Evolutionary conservation across 1,284 basidiomycete species (phyloP), one percentile per base, ranked within the genome.

Genomic region (Pseudozyma sp.): DNA sequence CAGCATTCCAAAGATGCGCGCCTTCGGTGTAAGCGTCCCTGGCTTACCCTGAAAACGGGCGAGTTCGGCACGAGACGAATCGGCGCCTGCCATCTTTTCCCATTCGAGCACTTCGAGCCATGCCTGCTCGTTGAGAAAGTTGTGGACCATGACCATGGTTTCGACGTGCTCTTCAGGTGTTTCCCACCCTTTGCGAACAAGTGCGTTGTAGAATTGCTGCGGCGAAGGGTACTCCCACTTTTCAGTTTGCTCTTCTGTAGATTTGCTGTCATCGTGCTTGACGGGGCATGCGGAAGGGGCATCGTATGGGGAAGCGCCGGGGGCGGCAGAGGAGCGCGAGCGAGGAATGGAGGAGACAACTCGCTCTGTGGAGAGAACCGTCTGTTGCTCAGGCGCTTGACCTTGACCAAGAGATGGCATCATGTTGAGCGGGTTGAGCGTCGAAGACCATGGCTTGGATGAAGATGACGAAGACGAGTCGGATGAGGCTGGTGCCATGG

Each of bases 151-250:
- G 42, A 99, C 97, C 93, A 99, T 97, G 50, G 91, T 94, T 85
- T 96, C 95, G 44, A 99, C 90, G 85, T 94, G 92, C 83, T 98
- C 94, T 86, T 97, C 95, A 0, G 95, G 94, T 4, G 97, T 97
- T 86, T 97, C 95, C 93, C 93, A 95, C 1, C 97, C 97, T 85
- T 99, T 99, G 75, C 95, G 88, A 14, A 94, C 93, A 8, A 99
- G 89, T 0, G 97, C 97, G 85, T 98, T 98, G 86, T 99, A 96
- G 85, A 99, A 99, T 85, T 99, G 96, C 86, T 99, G 95, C 2
- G 96, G 94, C 6, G 93, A 95, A 1, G 97, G 97, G 86, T 99
- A 99, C 83, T 97, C 95, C 97, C 97, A 99, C 52, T 87, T 86
- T 13, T 83, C 83, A 16, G 85, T 58, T 43, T 70, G 82, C 19